Percentiles rank a stretch among this genome's conserved stretches.
Conservation (phyloP, 768 basidiomycete species). For the Tubosaeta sp. region DNA sequence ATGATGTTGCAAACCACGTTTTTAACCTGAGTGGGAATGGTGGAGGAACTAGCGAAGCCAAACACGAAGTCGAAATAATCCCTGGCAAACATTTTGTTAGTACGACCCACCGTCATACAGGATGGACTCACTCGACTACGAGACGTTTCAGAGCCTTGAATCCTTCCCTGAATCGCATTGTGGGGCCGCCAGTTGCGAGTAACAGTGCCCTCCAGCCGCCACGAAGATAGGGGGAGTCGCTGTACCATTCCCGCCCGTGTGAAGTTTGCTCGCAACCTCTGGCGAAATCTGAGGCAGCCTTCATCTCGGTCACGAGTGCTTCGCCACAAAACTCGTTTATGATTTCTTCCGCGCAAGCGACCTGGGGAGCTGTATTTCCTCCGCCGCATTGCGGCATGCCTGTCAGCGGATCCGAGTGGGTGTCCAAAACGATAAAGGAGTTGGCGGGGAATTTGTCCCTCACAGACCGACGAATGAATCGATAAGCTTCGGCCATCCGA, state of each 20-base stretch:
- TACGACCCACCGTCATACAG: too few relatives aligned
- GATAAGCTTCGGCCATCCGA: not conserved
- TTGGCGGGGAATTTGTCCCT: not conserved
- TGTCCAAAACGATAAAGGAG: not conserved
- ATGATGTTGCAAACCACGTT: not conserved
- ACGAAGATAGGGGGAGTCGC: not conserved
- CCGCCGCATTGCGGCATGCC: not conserved
- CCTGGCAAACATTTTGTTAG: not conserved
- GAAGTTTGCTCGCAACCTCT: not conserved
- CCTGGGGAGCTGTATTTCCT: too few relatives aligned
- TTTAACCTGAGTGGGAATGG: not conserved
- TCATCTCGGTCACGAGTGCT: not conserved
- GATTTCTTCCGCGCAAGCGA: not conserved
- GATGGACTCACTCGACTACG: not conserved
- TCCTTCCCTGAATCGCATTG: not conserved
- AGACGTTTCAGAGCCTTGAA: not conserved
- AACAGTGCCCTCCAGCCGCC: not conserved
- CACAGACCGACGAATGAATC: not conserved
- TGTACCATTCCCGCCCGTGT: not conserved
- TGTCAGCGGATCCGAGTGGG: not conserved
- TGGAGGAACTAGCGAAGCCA: not conserved
- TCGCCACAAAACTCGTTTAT: not conserved
- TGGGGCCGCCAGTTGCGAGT: not conserved
- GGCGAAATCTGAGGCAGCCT: not conserved
- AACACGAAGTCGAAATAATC: not conserved